These are phyloP conservation scores for Apium graveolens DNA, from an alignment of 129 eudicot species.

Conservation along the genomic window DNA sequence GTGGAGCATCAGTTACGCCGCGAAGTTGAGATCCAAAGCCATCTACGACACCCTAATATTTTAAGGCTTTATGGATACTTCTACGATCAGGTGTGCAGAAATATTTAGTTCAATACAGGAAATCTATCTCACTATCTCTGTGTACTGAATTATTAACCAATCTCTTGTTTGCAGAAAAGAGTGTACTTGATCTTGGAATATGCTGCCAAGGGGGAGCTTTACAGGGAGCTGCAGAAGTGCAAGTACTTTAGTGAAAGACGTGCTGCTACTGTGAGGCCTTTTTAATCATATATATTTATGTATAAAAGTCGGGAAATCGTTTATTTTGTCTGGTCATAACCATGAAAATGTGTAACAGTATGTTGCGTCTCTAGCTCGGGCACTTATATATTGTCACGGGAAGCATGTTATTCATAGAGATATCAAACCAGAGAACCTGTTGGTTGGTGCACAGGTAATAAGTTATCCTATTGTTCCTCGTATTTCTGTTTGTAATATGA, in stretches of 20 bases:
- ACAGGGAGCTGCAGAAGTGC: slow-evolving; percentile 81
- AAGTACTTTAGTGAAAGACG: slow-evolving; percentile 73
- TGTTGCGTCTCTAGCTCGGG: slow-evolving; percentile 83
- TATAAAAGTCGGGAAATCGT: background rate
- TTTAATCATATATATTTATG: background rate
- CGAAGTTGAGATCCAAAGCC: slow-evolving; percentile 96
- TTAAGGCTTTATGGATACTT: slow-evolving; percentile 81
- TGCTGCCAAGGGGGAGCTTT: slow-evolving; percentile 93
- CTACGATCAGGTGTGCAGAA: slow-evolving; percentile 56
- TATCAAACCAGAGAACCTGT: slow-evolving; percentile 89
- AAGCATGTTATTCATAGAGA: slow-evolving; percentile 96
- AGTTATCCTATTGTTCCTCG: too few relatives aligned
- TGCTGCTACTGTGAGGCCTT: slow-evolving; percentile 62
- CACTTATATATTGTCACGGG: slow-evolving; percentile 92
- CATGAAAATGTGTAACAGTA: slow-evolving; percentile 38
- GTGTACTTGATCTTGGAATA: slow-evolving; percentile 84
- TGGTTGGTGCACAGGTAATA: slow-evolving; percentile 76
- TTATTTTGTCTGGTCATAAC: background rate
- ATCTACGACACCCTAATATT: slow-evolving; percentile 91
- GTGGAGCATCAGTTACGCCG: slow-evolving; percentile 97
- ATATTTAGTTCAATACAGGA: background rate
- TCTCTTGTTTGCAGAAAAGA: slow-evolving; percentile 53
- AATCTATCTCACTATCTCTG: too few relatives aligned
- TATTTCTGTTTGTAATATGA: background rate
- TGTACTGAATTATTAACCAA: background rate